These are phyloP conservation scores for Psidium guajava DNA, from an alignment of 345 rosid species.

Conservation along the genomic window DNA sequence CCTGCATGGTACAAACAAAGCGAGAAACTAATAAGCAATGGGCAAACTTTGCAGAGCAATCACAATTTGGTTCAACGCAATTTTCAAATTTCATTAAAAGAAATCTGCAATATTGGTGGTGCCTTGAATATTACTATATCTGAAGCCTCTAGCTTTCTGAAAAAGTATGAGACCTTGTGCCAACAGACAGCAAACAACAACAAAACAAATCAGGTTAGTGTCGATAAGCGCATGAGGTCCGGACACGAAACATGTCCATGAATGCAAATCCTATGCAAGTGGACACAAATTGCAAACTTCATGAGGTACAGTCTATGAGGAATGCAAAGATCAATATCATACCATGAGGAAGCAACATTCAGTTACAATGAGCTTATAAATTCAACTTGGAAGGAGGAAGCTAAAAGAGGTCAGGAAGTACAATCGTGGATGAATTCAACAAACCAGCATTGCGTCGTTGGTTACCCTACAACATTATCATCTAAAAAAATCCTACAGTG, in stretches of 20 bases:
- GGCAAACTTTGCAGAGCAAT: background rate
- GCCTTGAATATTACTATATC: slow-evolving; percentile 85
- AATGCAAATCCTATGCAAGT: background rate
- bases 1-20: slow-evolving; percentile 20
- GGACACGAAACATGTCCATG: background rate
- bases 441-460: too few species aligned
- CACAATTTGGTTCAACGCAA: background rate
- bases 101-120: slow-evolving; percentile 66
- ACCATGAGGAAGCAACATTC: background rate
- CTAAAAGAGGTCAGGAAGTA: background rate
- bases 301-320: background rate
- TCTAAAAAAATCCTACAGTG: background rate
- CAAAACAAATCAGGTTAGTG: background rate
- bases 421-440: background rate
- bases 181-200: background rate
- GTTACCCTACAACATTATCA: background rate
- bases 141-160: slow-evolving; percentile 74
- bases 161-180: slow-evolving; percentile 64
- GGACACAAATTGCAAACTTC: background rate
- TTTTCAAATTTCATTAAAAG: background rate
- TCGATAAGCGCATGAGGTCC: background rate
- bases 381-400: background rate
- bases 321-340: background rate
- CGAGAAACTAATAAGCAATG: background rate
- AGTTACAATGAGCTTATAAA: background rate